Evolutionary conservation across 495 filamentous ascomycete species (phyloP), one percentile per base, ranked within the genome.

Genomic region (Tuber microsphaerosporum): DNA sequence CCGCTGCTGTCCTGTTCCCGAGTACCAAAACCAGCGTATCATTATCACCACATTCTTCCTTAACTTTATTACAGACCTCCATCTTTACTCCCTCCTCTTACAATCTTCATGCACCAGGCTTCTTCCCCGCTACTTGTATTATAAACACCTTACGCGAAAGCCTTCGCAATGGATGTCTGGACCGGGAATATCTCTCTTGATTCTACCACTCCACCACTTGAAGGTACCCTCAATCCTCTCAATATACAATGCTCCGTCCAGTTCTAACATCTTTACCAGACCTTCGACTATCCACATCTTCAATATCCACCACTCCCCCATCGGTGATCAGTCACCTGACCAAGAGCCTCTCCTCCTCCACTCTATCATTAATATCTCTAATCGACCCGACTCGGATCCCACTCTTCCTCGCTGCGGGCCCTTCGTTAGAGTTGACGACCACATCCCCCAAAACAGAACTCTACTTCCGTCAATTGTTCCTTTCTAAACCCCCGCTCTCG

Each of bases 361-460:
- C 68, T 17, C 80, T 82, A n/a, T 80, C 80, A 2, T 70, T 75
- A 45, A 68, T 82, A 26, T 75, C 76, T 12, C 45, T 80, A 37
- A 76, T 82, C 43, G 80, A 82, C 46, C 81, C 81, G 8, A 80
- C 77, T 16, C 77, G 77, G n/a, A 78, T 82, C 46, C 81, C 81
- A 19, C 74, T 82, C 56, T 82, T 77, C 71, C 81, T 82, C 26
- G 81, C 81, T 22, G 77, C 81, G 8, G 81, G 81, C n/a, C 81
- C 81, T 42, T 82, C 81, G 1, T 72, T 82, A 26, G 77, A 82
- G 26, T 71, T 82, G 48, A 82, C 81, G 16, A 82, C 81, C 5
- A 80, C 81, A 37, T 82, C 81, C 43, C 73, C 75, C 2, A 34
- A 20, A 22, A 82, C 81, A 16, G 68, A 74, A 22, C 69, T 75